Evolutionary conservation across 1,284 basidiomycete genomes (phyloP).

Genomic region (Microbotryum intermedium): DNA sequence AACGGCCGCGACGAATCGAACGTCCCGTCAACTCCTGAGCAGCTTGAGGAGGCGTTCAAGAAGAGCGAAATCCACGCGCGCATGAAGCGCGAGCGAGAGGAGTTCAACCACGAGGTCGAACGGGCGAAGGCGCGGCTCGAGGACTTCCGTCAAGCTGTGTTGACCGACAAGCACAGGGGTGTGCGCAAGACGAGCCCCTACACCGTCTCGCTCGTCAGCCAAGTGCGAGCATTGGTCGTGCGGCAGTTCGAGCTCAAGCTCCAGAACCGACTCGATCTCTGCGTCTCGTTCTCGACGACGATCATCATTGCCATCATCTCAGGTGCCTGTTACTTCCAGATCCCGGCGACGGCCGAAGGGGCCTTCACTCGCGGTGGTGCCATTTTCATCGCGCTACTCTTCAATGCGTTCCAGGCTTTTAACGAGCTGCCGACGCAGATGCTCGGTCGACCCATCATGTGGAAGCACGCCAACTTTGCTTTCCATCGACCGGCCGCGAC

Average conservation of each 20-base stretch:
- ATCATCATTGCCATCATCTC: constrained; percentile 59
- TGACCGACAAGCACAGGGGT: constrained; percentile 71
- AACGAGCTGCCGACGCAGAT: constrained; percentile 44
- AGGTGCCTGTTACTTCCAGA: constrained; percentile 48
- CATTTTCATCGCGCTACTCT: constrained; percentile 56
- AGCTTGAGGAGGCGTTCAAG: constrained; percentile 61
- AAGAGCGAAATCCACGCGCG: constrained; percentile 48
- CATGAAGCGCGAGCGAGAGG: constrained; percentile 49
- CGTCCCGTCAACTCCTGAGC: constrained; percentile 64
- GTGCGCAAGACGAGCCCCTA: constrained; percentile 78
- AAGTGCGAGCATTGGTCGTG: constrained; percentile 60
- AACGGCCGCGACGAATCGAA: constrained; percentile 55
- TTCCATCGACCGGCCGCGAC: constrained; percentile 71
- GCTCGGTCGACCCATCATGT: constrained; percentile 59
- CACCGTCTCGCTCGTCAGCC: constrained; percentile 67
- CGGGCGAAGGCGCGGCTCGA: constrained; percentile 54
- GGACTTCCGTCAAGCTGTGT: constrained; percentile 51
- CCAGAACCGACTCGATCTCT: constrained; percentile 74
- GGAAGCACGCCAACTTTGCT: constrained; percentile 55
- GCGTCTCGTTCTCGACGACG: constrained; percentile 40
- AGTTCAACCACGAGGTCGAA: constrained; percentile 51
- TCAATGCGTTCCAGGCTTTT: constrained; percentile 64
- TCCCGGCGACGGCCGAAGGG: constrained; percentile 63
- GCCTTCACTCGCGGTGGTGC: constrained; percentile 81
- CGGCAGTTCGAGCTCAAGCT: constrained; percentile 65